A percentile compares a stretch with the other conserved stretches of the same genome.
These are phyloP conservation scores for Tetrapisispora namnaoensis DNA, from an alignment of 805 yeast species.

Conservation along the genomic window DNA sequence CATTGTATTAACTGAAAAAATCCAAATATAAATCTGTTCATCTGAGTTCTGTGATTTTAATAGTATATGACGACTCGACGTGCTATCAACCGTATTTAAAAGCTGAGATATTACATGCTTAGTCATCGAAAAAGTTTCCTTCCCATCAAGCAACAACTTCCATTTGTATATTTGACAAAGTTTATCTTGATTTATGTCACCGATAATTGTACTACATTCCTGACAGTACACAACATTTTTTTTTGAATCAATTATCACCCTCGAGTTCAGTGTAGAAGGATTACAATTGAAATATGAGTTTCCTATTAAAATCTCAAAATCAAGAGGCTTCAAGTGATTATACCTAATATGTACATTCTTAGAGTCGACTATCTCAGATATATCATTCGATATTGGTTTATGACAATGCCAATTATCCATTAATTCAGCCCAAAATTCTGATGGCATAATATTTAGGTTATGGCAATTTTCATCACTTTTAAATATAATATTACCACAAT, in stretches of 20 bases:
- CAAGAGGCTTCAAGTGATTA: constrained; percentile 18
- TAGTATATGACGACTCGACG: constrained; percentile 17
- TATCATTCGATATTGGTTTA: constrained; percentile 38
- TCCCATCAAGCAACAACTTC: constrained; percentile 10
- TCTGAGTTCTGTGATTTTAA: constrained; percentile 7
- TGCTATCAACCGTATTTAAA: constrained; percentile 13
- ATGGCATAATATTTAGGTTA: constrained; percentile 56
- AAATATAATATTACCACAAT: constrained; percentile 9
- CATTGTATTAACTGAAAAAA: constrained; percentile 19
- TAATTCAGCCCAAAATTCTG: constrained; percentile 88
- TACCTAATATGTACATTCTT: constrained; percentile 9
- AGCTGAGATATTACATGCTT: constrained; percentile 17
- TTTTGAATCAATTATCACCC: neutral
- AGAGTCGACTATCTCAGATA: constrained; percentile 2
- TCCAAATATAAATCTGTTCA: constrained; percentile 16
- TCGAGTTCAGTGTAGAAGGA: constrained; percentile 7
- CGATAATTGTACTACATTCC: constrained; percentile 14
- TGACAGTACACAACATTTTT: constrained; percentile 9
- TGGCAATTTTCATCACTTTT: constrained; percentile 8
- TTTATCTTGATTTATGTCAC: constrained; percentile 12
- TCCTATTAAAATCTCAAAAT: constrained; percentile 21
- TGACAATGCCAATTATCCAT: constrained; percentile 99
- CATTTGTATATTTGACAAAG: constrained; percentile 22
- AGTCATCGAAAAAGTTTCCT: constrained; percentile 11
- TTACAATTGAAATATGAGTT: constrained; percentile 15